Evolutionary conservation across 371 early-diverging fungal species (phyloP).

Genomic region (Haplosporangium sp.): DNA sequence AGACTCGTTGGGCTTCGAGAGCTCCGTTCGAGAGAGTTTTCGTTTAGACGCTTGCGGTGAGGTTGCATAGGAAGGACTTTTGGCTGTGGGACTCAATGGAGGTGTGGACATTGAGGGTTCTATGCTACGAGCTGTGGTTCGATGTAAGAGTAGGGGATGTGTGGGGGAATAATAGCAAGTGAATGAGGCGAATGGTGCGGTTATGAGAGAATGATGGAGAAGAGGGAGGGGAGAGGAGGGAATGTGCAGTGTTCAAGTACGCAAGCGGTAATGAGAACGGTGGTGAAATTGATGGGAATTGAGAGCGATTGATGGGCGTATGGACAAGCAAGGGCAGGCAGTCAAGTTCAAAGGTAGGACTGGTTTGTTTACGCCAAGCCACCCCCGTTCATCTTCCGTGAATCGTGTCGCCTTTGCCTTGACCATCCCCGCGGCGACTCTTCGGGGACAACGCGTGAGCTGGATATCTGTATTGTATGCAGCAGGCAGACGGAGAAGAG

Average conservation of each 20-base stretch:
- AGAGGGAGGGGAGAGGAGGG: slow-evolving; percentile 3
- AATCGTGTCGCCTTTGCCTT: not conserved
- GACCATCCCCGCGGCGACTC: no score
- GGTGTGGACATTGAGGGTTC: slow-evolving; percentile 37
- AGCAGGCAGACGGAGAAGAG: no score
- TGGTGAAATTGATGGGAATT: slow-evolving; percentile 1
- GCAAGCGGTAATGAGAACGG: not conserved
- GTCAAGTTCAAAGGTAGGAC: not conserved
- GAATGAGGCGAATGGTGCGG: slow-evolving; percentile 6
- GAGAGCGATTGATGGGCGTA: not conserved
- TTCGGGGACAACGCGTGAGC: no score
- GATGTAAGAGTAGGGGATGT: slow-evolving; percentile 10
- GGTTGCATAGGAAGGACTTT: slow-evolving; percentile 25
- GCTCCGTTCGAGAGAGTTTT: slow-evolving; percentile 32
- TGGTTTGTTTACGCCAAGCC: slow-evolving; percentile 43
- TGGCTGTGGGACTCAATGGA: slow-evolving; percentile 41
- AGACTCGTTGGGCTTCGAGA: slow-evolving; percentile 53
- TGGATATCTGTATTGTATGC: no score
- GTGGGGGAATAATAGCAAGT: not conserved
- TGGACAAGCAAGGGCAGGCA: no score
- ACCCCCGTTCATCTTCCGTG: slow-evolving; percentile 5
- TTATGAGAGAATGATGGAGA: not conserved
- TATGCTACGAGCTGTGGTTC: not conserved
- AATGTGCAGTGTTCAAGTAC: not conserved
- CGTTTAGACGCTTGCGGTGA: slow-evolving; percentile 29